Evolutionary conservation across 129 eudicot genomes (phyloP).

Genomic region (Flaveria linearis): DNA sequence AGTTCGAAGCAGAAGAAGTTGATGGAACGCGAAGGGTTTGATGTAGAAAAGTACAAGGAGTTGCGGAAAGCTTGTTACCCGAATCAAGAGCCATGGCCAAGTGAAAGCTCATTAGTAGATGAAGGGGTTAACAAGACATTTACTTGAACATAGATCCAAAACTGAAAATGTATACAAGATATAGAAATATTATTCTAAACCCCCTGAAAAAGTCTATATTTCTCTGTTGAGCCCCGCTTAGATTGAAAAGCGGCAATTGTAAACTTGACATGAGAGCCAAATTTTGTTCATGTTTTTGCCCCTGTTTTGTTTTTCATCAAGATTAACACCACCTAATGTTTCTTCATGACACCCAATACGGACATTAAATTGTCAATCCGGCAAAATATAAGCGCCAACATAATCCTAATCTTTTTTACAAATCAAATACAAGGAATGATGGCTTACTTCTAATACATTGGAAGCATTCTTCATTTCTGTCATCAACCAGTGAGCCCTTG

Average conservation of each 20-base stretch:
- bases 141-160: slow-evolving; percentile 30
- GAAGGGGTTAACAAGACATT: slow-evolving; percentile 32
- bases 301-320: background rate
- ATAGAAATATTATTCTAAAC: background rate
- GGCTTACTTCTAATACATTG: background rate
- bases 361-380: background rate
- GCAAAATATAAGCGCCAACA: background rate
- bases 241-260: slow-evolving; percentile 30
- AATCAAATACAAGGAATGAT: background rate
- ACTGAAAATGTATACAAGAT: slow-evolving; percentile 19
- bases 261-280: slow-evolving; percentile 19
- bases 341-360: background rate
- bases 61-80: slow-evolving; percentile 64
- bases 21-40: slow-evolving; percentile 60
- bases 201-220: background rate
- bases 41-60: slow-evolving; percentile 68
- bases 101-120: slow-evolving; percentile 26
- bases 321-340: background rate
- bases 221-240: background rate
- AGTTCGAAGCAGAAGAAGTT: slow-evolving; percentile 61
- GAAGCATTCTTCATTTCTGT: background rate
- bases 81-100: slow-evolving; percentile 39
- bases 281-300: background rate
- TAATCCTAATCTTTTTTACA: background rate
- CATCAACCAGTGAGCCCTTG: background rate